Conservation (phyloP, 2,329 filamentous ascomycete genomes). For the Trichoderma aggressivum region DNA sequence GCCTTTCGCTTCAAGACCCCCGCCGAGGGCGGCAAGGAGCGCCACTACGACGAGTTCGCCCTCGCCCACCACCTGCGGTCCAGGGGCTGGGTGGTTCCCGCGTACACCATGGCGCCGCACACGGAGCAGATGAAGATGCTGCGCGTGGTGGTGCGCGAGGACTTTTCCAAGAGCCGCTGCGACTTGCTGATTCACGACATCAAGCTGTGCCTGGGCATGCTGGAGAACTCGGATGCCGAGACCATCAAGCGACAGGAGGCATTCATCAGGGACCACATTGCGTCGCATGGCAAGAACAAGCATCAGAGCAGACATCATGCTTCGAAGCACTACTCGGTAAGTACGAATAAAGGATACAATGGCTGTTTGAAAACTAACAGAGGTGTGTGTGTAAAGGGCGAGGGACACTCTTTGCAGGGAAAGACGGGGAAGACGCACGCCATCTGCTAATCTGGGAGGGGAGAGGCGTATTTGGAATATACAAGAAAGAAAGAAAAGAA, state of each 20-base stretch:
- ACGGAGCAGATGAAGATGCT: slow-evolving; percentile 83
- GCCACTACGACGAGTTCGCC: slow-evolving; percentile 69
- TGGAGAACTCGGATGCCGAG: slow-evolving; percentile 71
- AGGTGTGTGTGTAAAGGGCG: slow-evolving; percentile 46
- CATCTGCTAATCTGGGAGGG: slow-evolving; percentile 60
- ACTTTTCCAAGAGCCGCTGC: slow-evolving; percentile 80
- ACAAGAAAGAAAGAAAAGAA: not conserved
- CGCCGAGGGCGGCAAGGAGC: slow-evolving; percentile 47
- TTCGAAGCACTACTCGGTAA: slow-evolving; percentile 13
- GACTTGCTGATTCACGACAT: slow-evolving; percentile 76
- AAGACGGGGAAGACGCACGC: slow-evolving; percentile 89
- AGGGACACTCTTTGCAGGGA: slow-evolving; percentile 83
- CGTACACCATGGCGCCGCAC: slow-evolving; percentile 95
- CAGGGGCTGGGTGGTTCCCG: slow-evolving; percentile 88
- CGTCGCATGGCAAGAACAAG: slow-evolving; percentile 49
- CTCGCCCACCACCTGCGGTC: slow-evolving; percentile 82
- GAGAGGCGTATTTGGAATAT: not conserved
- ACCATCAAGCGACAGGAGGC: slow-evolving; percentile 66
- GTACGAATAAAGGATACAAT: not conserved
- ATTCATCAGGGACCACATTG: slow-evolving; percentile 58
- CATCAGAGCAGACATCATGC: slow-evolving; percentile 30
- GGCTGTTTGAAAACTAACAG: not conserved
- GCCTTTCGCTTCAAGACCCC: slow-evolving; percentile 72
- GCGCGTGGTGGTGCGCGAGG: slow-evolving; percentile 87
- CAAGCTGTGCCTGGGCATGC: slow-evolving; percentile 67